Percentiles rank a stretch among this genome's conserved stretches.
These are phyloP conservation scores for Cystofilobasidium macerans DNA, from an alignment of 768 basidiomycete species.

Conservation along the genomic window DNA sequence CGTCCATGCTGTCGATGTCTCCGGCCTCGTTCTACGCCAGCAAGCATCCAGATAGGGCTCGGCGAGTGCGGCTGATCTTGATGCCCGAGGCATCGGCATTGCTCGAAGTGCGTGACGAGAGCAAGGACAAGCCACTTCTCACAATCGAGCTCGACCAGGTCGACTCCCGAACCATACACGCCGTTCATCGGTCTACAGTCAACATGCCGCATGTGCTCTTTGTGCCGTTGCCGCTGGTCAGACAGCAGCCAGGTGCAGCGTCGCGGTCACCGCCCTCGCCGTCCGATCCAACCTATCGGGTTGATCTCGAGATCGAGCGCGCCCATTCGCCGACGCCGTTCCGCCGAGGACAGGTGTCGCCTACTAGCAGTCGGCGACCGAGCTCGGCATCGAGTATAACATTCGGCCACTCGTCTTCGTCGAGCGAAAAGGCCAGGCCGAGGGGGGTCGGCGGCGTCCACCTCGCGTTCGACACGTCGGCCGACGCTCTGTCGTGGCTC, in stretches of 20 bases:
- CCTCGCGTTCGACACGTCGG: conserved; percentile 56
- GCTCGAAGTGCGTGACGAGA: neutral
- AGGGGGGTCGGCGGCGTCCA: conserved; percentile 58
- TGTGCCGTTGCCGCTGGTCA: conserved; percentile 10
- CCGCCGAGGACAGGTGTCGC: neutral
- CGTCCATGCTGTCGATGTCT: conserved; percentile 12
- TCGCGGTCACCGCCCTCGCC: neutral
- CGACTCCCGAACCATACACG: conserved; percentile 59
- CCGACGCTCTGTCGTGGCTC: conserved; percentile 62
- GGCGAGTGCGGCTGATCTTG: conserved; percentile 3
- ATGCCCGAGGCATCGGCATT: neutral
- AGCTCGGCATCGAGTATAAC: conserved; percentile 6
- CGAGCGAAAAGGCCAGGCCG: neutral
- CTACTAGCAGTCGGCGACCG: conserved; percentile 1
- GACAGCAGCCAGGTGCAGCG: too few relatives aligned
- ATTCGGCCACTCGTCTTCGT: conserved; percentile 24
- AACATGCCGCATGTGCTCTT: conserved; percentile 16
- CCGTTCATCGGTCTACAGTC: conserved; percentile 62
- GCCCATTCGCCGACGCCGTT: neutral
- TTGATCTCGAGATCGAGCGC: neutral
- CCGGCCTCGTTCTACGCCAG: too few relatives aligned
- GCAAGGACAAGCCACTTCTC: conserved; percentile 6
- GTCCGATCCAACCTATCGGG: neutral
- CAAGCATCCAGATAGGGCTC: conserved; percentile 4
- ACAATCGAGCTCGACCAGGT: conserved; percentile 1